Percentiles rank a stretch among this genome's conserved stretches.
phyloP scores from a whole-genome alignment of 352 stramenopile genomes.

The Globisporangium canariense region DNA sequence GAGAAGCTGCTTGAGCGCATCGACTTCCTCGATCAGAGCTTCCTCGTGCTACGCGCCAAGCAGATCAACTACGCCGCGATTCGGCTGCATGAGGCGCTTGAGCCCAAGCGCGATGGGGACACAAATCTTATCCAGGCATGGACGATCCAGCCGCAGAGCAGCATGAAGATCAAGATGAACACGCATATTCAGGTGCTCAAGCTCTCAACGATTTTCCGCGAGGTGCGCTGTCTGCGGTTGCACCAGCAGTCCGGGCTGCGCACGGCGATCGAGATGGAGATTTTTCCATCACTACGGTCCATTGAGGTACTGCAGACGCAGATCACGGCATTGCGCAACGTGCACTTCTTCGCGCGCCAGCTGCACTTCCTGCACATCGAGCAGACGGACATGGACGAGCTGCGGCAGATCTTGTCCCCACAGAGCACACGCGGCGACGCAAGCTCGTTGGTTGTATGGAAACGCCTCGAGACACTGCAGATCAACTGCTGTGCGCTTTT shows the following conservation, averaged over 20 bases:
- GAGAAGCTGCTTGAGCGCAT: slow-evolving; percentile 66
- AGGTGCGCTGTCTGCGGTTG: slow-evolving; percentile 64
- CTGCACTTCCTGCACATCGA: slow-evolving; percentile 67
- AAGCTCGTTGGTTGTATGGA: slow-evolving; percentile 25
- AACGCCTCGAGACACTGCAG: slow-evolving; percentile 45
- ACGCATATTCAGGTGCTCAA: slow-evolving; percentile 86
- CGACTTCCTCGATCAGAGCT: slow-evolving; percentile 37
- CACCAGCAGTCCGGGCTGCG: slow-evolving; percentile 40
- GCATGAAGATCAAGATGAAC: slow-evolving; percentile 63
- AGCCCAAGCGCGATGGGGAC: slow-evolving; percentile 63
- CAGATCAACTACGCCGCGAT: slow-evolving; percentile 69
- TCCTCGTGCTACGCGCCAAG: slow-evolving; percentile 60
- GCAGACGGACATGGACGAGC: slow-evolving; percentile 44
- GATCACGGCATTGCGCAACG: slow-evolving; percentile 33
- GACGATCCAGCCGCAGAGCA: slow-evolving; percentile 68
- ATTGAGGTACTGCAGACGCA: slow-evolving; percentile 64
- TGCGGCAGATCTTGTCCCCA: slow-evolving; percentile 47
- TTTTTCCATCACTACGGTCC: slow-evolving; percentile 71
- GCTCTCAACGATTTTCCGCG: slow-evolving; percentile 77
- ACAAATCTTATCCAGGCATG: slow-evolving; percentile 64
- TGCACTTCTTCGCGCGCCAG: slow-evolving; percentile 71
- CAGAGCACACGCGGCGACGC: not conserved
- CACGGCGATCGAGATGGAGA: slow-evolving; percentile 62
- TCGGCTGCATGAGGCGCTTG: slow-evolving; percentile 68
- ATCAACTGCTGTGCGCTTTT: slow-evolving; percentile 66